Evolutionary conservation across 257 asterid species (phyloP), one percentile per base, ranked within the genome.

Genomic region (Echium plantagineum): DNA sequence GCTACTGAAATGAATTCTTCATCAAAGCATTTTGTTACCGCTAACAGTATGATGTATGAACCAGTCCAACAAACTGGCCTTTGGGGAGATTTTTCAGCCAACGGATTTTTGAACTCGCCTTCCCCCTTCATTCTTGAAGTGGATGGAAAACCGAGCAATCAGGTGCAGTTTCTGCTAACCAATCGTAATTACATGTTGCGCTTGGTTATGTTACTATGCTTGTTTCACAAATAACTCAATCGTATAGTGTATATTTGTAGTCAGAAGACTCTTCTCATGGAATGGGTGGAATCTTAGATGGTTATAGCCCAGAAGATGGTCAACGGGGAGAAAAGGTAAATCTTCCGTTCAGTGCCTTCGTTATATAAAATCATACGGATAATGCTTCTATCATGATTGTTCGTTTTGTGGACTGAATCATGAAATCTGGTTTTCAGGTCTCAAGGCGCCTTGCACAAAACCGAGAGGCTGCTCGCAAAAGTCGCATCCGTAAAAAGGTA

Each of bases 401-500:
- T 15, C 56, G 46, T 31, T 57, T 56, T 9, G 13, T n/a, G 24
- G 16, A 56, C 49, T 42, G 16, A 21, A 56, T 9, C n/a, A 22
- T 9, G 10, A 10, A 56, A 24, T 64, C 63, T 64, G 52, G 16
- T n/a, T 71, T 56, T 56, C 70, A 87, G 98, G 95, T 74, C 66
- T 42, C 55, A 66, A 84, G 96, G 77, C 98, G 96, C 30, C 90
- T 91, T 21, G 95, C 96, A 24, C 98, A 91, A 75, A 88, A 91
- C 76, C 96, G 98, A 0, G 95, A 91, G 75, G 95, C 96, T 71
- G 96, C 98, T 75, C 94, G 94, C 51, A 88, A 88, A 76, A 83
- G 96, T 70, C 98, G 94, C 64, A 71, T 83, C 52, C 71, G 94
- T 62, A 87, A 85, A 76, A 87, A 87, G 94, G 96, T 84, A 75